Conservation (phyloP, 768 basidiomycete genomes). For the Kwoniella mangroviensis region DNA sequence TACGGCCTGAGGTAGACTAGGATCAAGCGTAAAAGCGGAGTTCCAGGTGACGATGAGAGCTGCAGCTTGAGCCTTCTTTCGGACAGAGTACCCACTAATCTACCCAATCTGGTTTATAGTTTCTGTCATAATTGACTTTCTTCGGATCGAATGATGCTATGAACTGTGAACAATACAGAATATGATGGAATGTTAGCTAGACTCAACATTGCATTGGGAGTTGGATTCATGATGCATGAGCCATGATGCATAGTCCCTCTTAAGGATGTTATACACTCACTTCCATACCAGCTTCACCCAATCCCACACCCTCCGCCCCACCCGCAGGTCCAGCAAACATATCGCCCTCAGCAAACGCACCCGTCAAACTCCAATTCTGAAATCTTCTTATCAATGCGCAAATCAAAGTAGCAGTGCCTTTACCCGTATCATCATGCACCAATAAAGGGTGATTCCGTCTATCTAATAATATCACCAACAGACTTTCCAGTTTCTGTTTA, state of each 20-base stretch:
- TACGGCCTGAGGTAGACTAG: background rate
- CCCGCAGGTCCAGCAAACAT: constrained; percentile 54
- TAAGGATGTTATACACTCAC: constrained; percentile 24
- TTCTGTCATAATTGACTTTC: constrained; percentile 34
- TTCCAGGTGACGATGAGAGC: too few species aligned
- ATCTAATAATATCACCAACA: constrained; percentile 43
- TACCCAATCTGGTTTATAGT: constrained; percentile 40
- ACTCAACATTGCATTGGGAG: background rate
- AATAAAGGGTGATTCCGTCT: constrained; percentile 48
- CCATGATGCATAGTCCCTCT: background rate
- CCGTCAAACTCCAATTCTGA: constrained; percentile 44
- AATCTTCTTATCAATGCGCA: constrained; percentile 37
- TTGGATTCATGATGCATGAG: background rate
- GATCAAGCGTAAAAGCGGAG: too few species aligned
- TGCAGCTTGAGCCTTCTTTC: too few species aligned
- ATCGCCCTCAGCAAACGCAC: constrained; percentile 44
- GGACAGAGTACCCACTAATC: background rate
- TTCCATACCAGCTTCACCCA: constrained; percentile 51
- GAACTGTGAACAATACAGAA: constrained; percentile 26
- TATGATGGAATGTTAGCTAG: background rate
- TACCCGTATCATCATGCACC: constrained; percentile 53
- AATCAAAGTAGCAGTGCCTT: constrained; percentile 36
- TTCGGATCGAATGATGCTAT: constrained; percentile 53
- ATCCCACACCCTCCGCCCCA: constrained; percentile 48
- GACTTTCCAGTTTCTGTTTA: constrained; percentile 17